A percentile compares a stretch with the other conserved stretches of the same genome.
Conservation (phyloP, 208 protist genomes). For the Crithidia brevicula region DNA sequence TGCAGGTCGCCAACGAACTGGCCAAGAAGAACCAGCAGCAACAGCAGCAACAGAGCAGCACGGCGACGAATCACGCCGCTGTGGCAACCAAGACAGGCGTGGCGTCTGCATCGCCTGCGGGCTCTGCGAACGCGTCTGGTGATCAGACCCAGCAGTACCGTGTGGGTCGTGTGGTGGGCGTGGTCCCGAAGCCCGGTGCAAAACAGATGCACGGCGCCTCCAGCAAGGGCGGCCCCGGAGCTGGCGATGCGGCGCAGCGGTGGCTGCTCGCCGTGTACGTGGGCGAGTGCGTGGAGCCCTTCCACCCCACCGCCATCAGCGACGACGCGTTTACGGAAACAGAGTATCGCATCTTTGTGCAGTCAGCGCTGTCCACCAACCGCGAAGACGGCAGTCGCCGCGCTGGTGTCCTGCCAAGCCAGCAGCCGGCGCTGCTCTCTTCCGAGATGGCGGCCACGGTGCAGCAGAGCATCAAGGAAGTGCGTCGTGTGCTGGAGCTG, state of each 20-base stretch:
- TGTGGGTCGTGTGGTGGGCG: slow-evolving; percentile 64
- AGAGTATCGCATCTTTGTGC: slow-evolving; percentile 72
- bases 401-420: slow-evolving; percentile 23
- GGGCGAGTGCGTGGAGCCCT: slow-evolving; percentile 63
- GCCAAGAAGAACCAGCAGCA: slow-evolving; percentile 13
- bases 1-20: slow-evolving; percentile 23
- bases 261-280: slow-evolving; percentile 76
- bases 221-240: background rate
- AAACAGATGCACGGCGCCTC: background rate
- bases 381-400: slow-evolving; percentile 21
- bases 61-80: background rate
- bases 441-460: slow-evolving; percentile 45
- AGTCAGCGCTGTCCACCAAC: slow-evolving; percentile 49
- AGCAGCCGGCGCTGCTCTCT: slow-evolving; percentile 37
- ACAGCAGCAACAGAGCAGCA: slow-evolving; percentile 12
- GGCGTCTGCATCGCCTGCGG: too few relatives aligned
- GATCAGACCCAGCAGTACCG: slow-evolving; percentile 37
- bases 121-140: too few relatives aligned
- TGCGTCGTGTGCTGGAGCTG: slow-evolving; percentile 43
- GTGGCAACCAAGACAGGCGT: too few relatives aligned
- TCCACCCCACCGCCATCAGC: slow-evolving; percentile 49
- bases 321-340: slow-evolving; percentile 54
- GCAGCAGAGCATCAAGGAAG: slow-evolving; percentile 41
- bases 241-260: slow-evolving; percentile 25
- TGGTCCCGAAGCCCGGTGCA: slow-evolving; percentile 47